Conservation (phyloP, 805 yeast genomes). For the Hanseniaspora lachancei region DNA sequence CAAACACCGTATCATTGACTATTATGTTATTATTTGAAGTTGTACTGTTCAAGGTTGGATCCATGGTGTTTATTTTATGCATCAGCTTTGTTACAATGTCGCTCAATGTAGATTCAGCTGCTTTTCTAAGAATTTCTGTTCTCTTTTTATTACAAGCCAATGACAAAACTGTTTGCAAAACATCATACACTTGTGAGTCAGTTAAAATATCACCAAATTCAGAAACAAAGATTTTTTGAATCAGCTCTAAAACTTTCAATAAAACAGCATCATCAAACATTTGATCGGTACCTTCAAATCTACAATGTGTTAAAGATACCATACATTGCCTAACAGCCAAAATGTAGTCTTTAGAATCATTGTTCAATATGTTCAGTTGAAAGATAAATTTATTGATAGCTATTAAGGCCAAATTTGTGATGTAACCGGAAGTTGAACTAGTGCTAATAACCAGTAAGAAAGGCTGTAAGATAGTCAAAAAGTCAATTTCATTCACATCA, state of each 20-base stretch:
- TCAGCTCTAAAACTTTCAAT: constrained; percentile 62
- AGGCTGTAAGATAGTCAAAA: constrained; percentile 69
- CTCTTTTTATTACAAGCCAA: constrained; percentile 86
- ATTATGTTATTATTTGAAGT: constrained; percentile 34
- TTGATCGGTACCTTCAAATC: constrained; percentile 91
- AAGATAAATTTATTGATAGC: constrained; percentile 58
- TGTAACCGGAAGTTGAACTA: constrained; percentile 70
- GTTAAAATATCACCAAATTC: constrained; percentile 45
- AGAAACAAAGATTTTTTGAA: constrained; percentile 22
- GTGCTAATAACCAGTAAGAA: constrained; percentile 73
- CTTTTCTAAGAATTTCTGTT: constrained; percentile 73
- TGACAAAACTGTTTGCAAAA: constrained; percentile 79
- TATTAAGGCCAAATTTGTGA: constrained; percentile 68
- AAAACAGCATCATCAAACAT: constrained; percentile 83
- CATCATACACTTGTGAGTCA: constrained; percentile 75
- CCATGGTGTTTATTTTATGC: constrained; percentile 42
- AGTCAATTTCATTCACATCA: constrained; percentile 45
- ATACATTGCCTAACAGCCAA: constrained; percentile 35
- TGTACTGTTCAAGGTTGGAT: constrained; percentile 26
- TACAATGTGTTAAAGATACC: constrained; percentile 72
- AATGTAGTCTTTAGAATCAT: constrained; percentile 46
- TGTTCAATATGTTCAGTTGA: constrained; percentile 51
- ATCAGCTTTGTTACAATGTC: constrained; percentile 60
- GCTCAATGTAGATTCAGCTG: constrained; percentile 74
- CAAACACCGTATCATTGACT: constrained; percentile 17